Base-by-base conservation (phyloP, 768 basidiomycete species). In the Hortiboletus flavorubellus region DNA sequence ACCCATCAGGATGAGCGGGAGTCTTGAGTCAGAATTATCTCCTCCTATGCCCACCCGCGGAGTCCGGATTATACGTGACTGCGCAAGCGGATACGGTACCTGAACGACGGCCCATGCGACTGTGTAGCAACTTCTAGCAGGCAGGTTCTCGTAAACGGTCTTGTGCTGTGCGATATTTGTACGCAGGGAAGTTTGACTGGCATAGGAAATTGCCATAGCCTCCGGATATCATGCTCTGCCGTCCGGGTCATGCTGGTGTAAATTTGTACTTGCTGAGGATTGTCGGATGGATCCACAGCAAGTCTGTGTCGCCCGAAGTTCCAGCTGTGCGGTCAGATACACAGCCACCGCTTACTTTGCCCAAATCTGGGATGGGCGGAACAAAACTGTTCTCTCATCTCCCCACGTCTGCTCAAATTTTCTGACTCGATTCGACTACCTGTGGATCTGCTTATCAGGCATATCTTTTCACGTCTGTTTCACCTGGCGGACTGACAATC, bases 261-360 rank as follows among this genome's bases (percentile, higher is more conserved):
- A 26, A 26, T 26, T 26, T 26, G 18, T 31, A 34, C 12, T 10
- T 10, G 33, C 33, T 12, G 33, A 34, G 33, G 33, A 11, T 37
- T 38, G 39, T 6, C 8, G 46, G 26, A 34, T 11, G 23, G 35
- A 46, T 40, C 23, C 34, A 52, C 37, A 39, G 46, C 26, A 40
- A 47, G 37, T 29, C 33, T 5, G 33, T 8, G 12, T 34, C 2
- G 33, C 33, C 33, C 33, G 33, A 34, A 12, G 33, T 4, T 16
- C 8, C n/a, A 6, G 37, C 14, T 38, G 5, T 38, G 15, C 21
- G 21, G 21, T 15, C 14, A 38, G 8, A 38, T 15, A n/a, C 49
- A 62, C 59, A 62, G 70, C 68, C 68, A 68, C 64, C 33, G 49
- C 64, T 68, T 60, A 37, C 34, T 16, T 38, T 43, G 37, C 60